These are phyloP conservation scores for Hypoxylon sp. DNA, from an alignment of 2,329 filamentous ascomycete genomes.

Conservation along the genomic window DNA sequence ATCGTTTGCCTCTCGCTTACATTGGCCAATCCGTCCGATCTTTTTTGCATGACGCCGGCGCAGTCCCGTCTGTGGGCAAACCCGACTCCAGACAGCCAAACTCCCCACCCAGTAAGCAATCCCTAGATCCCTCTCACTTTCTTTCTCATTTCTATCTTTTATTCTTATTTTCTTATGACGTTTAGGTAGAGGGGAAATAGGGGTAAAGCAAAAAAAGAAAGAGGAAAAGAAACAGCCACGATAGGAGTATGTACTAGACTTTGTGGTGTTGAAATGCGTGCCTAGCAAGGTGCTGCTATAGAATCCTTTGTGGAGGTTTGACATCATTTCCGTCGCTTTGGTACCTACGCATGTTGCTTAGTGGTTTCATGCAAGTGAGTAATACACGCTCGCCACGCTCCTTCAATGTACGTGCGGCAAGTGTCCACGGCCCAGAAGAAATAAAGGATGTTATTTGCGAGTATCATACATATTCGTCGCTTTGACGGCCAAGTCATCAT, in stretches of 20 bases:
- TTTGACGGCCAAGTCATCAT: background rate
- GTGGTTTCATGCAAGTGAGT: conserved; percentile 38
- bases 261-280: background rate
- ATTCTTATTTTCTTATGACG: conserved; percentile 7
- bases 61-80: conserved; percentile 1
- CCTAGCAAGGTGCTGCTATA: background rate
- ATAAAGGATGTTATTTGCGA: background rate
- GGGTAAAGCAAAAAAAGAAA: background rate
- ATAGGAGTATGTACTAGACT: conserved; percentile 8
- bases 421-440: background rate
- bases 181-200: background rate
- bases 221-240: background rate
- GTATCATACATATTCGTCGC: conserved; percentile 4
- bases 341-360: conserved; percentile 24
- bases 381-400: conserved; percentile 6
- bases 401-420: conserved; percentile 27
- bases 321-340: conserved; percentile 38
- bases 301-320: conserved; percentile 34
- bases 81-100: background rate
- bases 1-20: conserved; percentile 20
- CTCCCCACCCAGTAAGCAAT: background rate
- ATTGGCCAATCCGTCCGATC: conserved; percentile 34
- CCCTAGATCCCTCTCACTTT: background rate
- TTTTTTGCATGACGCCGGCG: conserved; percentile 24
- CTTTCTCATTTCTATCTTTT: background rate